These are phyloP conservation scores for Penicillium sp. DNA, from an alignment of 2,329 filamentous ascomycete genomes.

Conservation along the genomic window DNA sequence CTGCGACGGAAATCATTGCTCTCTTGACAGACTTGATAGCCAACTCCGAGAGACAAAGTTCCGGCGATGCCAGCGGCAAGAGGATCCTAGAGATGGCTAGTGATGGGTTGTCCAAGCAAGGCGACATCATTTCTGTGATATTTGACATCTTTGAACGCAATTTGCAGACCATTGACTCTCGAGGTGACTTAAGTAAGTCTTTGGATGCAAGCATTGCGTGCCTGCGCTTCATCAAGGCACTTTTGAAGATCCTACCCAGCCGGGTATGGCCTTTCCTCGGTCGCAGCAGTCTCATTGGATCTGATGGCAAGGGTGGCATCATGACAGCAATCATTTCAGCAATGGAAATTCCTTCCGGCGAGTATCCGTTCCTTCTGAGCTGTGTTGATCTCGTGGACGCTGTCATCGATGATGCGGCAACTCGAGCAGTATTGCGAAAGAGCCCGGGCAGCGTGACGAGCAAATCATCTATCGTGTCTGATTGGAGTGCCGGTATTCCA, in stretches of 20 bases:
- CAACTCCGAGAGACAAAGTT: conserved; percentile 32
- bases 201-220: conserved; percentile 70
- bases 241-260: conserved; percentile 70
- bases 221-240: conserved; percentile 72
- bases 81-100: conserved; percentile 50
- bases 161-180: conserved; percentile 48
- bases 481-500: conserved; percentile 68
- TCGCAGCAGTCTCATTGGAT: conserved; percentile 74
- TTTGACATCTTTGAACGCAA: conserved; percentile 80
- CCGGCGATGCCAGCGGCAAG: conserved; percentile 38
- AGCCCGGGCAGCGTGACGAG: conserved; percentile 31
- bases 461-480: conserved; percentile 30
- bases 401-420: conserved; percentile 72
- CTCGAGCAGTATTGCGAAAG: conserved; percentile 46
- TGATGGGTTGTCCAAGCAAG: conserved; percentile 45
- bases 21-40: conserved; percentile 70
- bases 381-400: conserved; percentile 71
- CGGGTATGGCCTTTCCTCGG: conserved; percentile 88
- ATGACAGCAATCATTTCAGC: conserved; percentile 76
- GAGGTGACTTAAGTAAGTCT: conserved; percentile 62
- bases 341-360: conserved; percentile 72
- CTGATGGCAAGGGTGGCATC: conserved; percentile 71
- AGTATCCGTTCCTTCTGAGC: conserved; percentile 73
- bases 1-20: conserved; percentile 69
- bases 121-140: conserved; percentile 75